Conservation (phyloP, 202 grass and related monocot species). For the Sporobolus alterniflorus region DNA sequence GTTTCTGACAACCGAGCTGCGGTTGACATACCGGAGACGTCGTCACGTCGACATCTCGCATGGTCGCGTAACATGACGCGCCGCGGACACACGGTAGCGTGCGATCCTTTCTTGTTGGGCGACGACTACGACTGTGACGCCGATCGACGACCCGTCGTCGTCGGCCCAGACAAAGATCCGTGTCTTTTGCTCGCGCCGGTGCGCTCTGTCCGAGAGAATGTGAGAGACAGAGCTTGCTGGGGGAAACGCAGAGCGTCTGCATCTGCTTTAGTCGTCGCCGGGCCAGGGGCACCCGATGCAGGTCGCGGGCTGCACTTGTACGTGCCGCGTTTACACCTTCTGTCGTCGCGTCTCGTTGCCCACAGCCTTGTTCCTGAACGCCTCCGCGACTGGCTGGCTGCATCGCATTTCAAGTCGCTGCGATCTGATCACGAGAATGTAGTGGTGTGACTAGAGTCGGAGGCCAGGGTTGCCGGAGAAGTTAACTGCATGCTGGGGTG, state of each 20-base stretch:
- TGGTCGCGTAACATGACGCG: not conserved
- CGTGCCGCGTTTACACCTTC: not conserved
- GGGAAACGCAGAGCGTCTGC: not conserved
- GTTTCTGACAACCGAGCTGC: not conserved
- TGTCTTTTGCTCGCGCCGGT: not conserved
- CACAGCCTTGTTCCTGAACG: not conserved
- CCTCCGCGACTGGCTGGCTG: not conserved
- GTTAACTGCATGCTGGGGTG: not conserved
- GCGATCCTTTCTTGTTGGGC: not conserved
- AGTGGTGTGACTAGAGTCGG: not conserved
- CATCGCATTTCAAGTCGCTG: not conserved
- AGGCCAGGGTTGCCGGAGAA: not conserved
- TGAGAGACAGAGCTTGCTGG: not conserved
- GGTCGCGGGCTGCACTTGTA: not conserved
- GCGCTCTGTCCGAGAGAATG: slow-evolving; percentile 37
- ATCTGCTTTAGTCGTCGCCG: not conserved
- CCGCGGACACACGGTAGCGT: slow-evolving; percentile 13
- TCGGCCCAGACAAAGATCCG: slow-evolving; percentile 21
- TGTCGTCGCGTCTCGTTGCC: not conserved
- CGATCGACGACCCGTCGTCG: slow-evolving; percentile 17
- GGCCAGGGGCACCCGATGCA: slow-evolving; percentile 33
- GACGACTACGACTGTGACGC: not conserved
- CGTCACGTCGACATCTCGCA: not conserved
- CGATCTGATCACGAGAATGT: slow-evolving; percentile 29
- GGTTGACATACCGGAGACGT: not conserved